Conservation (phyloP, 2,329 filamentous ascomycete genomes). For the Aureobasidium sp. region DNA sequence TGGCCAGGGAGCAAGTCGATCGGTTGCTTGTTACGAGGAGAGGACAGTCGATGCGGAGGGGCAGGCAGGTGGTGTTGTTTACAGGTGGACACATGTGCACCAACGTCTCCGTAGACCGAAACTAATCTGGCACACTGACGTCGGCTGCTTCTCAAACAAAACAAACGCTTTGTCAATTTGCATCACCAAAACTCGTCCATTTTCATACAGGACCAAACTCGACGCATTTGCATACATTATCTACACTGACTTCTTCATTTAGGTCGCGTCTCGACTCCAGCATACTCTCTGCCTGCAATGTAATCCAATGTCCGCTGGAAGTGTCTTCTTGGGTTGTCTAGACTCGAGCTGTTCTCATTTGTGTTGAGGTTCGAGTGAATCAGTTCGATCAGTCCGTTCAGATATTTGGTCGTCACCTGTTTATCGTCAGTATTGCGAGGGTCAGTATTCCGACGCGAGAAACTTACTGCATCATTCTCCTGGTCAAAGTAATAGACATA, state of each 20-base stretch:
- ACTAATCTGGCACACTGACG: not conserved
- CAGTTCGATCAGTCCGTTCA: conserved; percentile 95
- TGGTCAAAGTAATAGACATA: conserved; percentile 99
- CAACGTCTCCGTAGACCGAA: conserved; percentile 1
- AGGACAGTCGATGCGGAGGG: not conserved
- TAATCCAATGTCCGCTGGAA: conserved; percentile 94
- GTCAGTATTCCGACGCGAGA: not conserved
- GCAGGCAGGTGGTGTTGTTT: not conserved
- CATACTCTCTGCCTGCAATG: conserved; percentile 83
- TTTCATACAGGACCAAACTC: not conserved
- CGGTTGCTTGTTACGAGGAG: not conserved
- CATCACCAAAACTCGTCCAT: not conserved
- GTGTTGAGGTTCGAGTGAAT: conserved; percentile 93
- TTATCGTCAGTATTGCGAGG: not conserved
- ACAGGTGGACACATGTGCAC: not conserved
- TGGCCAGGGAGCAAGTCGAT: not conserved
- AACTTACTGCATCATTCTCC: conserved; percentile 80
- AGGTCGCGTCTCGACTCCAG: conserved; percentile 70
- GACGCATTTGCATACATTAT: conserved; percentile 1
- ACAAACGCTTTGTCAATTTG: not conserved
- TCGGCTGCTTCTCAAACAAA: conserved; percentile 6
- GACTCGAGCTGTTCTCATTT: conserved; percentile 70
- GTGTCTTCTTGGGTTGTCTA: conserved; percentile 87
- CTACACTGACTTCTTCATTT: conserved; percentile 26
- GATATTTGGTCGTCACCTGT: conserved; percentile 85